Evolutionary conservation across 805 yeast genomes (phyloP), one percentile per base, ranked within the genome.

Genomic region (Candida andamanensis): DNA sequence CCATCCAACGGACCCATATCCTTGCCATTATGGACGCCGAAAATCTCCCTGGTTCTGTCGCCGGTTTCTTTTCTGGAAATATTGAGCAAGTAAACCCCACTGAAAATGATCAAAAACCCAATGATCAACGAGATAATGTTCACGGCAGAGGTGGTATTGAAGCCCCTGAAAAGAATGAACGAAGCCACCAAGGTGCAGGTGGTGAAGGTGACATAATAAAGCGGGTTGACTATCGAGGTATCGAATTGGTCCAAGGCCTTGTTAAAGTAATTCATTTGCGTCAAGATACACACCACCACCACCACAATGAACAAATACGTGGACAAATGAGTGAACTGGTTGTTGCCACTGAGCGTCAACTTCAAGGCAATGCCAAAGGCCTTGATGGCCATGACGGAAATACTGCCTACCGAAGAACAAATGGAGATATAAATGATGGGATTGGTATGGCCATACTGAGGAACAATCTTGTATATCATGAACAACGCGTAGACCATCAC

Each of bases 191-290:
- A 68, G 0, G 95, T 87, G 30, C 83, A 85, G 0, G 95, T 85
- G 23, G 96, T 86, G 63, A 86, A 87, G 1, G 95, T 78, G 33
- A 86, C 96, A 51, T 87, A 86, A 62, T 86, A 86, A 39, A 86
- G 66, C 19, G 95, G 95, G 56, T 86, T 86, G 35, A 86, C 95
- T 45, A 86, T 84, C 0, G 94, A 83, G 5, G 95, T 86, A 54
- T 87, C 95, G 49, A 86, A 86, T 56, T 85, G 95, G 47, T 89
- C 95, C 50, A 86, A 69, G 0, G 95, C 95, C 64, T 85, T 87
- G 69, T 86, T 86, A 68, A 86, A 85, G 55, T 84, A 86, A 63
- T 85, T 86, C 95, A 86, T 86, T 59, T 86, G 96, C 5, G 95
- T 85, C 47, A 83, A 49, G 45, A 86, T 87, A 59, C 95, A 86